Conservation (phyloP, 805 yeast species). For the Candida boleticola region DNA sequence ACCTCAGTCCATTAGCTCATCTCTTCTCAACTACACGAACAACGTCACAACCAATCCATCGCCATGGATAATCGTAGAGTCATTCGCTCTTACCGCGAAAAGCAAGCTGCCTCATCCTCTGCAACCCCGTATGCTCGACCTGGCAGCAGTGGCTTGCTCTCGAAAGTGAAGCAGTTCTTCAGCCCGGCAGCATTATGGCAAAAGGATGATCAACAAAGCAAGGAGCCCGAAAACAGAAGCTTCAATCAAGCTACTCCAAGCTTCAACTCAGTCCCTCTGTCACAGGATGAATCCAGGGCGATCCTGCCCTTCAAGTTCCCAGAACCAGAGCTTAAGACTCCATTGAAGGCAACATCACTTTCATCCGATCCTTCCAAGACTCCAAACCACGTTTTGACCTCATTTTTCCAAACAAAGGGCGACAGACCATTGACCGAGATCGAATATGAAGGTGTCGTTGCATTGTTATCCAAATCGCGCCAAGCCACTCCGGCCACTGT, state of each 20-base stretch:
- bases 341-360: slow-evolving; percentile 9
- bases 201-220: slow-evolving; percentile 3
- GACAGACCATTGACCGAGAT: slow-evolving; percentile 66
- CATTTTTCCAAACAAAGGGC: slow-evolving; percentile 74
- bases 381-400: slow-evolving; percentile 59
- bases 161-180: slow-evolving; percentile 27
- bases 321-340: slow-evolving; percentile 10
- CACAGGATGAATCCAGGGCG: neutral
- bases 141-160: slow-evolving; percentile 19
- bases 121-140: slow-evolving; percentile 20
- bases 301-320: slow-evolving; percentile 7
- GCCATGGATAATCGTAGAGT: slow-evolving; percentile 39
- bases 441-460: slow-evolving; percentile 79
- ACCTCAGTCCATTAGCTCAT: too few species aligned
- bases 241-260: too few species aligned
- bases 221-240: neutral
- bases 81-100: slow-evolving; percentile 25
- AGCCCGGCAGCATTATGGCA: slow-evolving; percentile 8
- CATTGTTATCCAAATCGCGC: slow-evolving; percentile 39
- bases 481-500: slow-evolving; percentile 3
- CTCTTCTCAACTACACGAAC: too few species aligned
- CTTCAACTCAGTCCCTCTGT: neutral
- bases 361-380: slow-evolving; percentile 11
- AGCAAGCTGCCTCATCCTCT: slow-evolving; percentile 15
- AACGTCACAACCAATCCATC: too few species aligned